These are phyloP conservation scores for Crucihimalaya himalaica DNA, from an alignment of 345 rosid species.

Conservation along the genomic window DNA sequence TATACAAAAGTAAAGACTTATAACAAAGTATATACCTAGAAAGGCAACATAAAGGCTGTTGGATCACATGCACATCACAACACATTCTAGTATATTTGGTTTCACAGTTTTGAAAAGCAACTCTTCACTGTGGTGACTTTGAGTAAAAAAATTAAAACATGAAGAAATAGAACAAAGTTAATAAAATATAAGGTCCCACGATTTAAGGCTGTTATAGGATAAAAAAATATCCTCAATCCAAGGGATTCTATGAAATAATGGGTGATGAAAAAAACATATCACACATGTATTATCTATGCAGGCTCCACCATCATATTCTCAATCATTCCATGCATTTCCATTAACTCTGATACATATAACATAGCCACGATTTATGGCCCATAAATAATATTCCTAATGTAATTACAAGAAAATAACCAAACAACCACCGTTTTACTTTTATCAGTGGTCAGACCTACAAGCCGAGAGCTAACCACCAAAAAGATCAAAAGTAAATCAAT, in stretches of 20 bases:
- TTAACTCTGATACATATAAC: not conserved
- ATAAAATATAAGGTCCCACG: not conserved
- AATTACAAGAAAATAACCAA: no score
- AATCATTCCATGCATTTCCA: not conserved
- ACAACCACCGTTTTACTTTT: no score
- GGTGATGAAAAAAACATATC: not conserved
- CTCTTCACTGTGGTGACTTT: not conserved
- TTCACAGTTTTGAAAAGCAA: not conserved
- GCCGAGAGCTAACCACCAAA: no score
- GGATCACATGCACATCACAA: slow-evolving; percentile 2
- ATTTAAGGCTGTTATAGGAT: no score
- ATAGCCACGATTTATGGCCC: no score
- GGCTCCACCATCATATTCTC: not conserved
- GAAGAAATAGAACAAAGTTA: not conserved
- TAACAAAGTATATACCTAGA: not conserved
- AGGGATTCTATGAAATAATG: not conserved
- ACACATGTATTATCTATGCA: no score
- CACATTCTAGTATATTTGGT: not conserved
- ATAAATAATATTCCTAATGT: not conserved
- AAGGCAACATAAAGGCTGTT: not conserved
- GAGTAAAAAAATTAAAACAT: no score
- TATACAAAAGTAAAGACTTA: not conserved
- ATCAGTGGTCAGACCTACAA: no score
- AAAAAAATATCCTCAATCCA: not conserved
- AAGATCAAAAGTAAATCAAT: no score